Percentiles rank a stretch among this genome's conserved stretches.
Conservation (phyloP, 352 stramenopile genomes). For the Globisporangium emineosum region DNA sequence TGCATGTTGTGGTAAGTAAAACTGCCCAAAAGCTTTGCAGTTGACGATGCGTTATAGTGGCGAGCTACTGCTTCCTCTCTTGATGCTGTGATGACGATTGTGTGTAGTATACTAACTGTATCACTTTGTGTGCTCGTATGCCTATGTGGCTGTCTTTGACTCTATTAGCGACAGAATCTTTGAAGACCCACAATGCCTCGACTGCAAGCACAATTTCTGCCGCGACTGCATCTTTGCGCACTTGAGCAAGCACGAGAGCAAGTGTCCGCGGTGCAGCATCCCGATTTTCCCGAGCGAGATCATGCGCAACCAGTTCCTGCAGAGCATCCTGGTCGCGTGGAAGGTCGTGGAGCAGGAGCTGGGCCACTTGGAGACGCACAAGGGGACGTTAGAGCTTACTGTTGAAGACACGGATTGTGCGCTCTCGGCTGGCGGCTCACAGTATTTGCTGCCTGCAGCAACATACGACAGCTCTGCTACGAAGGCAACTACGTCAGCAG, state of each 20-base stretch:
- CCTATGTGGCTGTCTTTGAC: conserved; percentile 7
- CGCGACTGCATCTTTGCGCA: conserved; percentile 68
- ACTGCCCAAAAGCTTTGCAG: neutral
- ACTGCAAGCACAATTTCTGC: conserved; percentile 90
- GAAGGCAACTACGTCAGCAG: conserved; percentile 4
- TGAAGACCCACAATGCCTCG: conserved; percentile 81
- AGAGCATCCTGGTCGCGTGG: conserved; percentile 80
- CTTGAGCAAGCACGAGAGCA: conserved; percentile 48
- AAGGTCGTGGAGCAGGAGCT: conserved; percentile 70
- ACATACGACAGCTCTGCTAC: neutral
- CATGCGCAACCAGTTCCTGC: conserved; percentile 82
- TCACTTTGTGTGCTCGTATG: neutral
- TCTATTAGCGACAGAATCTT: conserved; percentile 55
- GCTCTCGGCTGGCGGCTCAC: conserved; percentile 30
- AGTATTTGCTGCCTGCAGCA: neutral
- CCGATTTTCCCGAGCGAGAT: conserved; percentile 76
- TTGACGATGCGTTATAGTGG: neutral
- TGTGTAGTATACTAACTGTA: neutral
- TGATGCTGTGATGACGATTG: neutral
- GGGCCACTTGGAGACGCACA: conserved; percentile 30
- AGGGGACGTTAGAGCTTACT: conserved; percentile 27
- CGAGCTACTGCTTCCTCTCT: neutral
- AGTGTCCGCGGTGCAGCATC: conserved; percentile 70
- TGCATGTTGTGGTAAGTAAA: conserved; percentile 70
- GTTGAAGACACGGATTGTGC: conserved; percentile 33